Evolutionary conservation across 345 rosid genomes (phyloP).

Genomic region (Hibiscus mutabilis): DNA sequence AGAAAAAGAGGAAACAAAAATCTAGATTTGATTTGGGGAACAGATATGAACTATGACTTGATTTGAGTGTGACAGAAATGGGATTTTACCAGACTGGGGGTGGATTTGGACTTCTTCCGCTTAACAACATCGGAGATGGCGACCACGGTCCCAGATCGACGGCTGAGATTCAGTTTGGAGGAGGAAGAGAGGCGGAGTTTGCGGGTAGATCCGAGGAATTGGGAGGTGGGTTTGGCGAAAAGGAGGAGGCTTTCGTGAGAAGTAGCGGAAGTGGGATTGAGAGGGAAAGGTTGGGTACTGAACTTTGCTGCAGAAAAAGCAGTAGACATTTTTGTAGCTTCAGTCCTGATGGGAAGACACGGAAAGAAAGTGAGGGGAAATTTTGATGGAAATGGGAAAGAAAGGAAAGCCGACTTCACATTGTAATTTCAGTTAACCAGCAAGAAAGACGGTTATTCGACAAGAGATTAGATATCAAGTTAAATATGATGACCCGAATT

Average conservation of each 20-base stretch:
- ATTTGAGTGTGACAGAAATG: not conserved
- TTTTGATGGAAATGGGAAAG: no score
- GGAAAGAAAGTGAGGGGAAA: no score
- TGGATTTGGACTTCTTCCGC: not conserved
- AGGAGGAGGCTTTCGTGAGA: not conserved
- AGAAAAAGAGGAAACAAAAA: not conserved
- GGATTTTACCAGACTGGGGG: not conserved
- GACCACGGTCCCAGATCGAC: not conserved
- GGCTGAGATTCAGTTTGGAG: not conserved
- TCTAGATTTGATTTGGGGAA: not conserved
- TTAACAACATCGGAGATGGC: not conserved
- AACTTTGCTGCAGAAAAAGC: not conserved
- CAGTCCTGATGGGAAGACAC: no score
- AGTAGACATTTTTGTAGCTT: not conserved
- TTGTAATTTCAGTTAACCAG: no score
- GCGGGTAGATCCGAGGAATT: not conserved
- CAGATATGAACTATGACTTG: not conserved
- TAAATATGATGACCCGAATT: no score
- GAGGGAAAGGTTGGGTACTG: not conserved
- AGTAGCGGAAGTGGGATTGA: not conserved
- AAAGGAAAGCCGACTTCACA: no score
- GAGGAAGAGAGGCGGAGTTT: not conserved
- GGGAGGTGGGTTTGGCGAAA: not conserved
- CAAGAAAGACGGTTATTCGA: no score
- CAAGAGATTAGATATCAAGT: no score